These are phyloP conservation scores for Hypoxylon sp. DNA, from an alignment of 2,329 filamentous ascomycete genomes.

Conservation along the genomic window DNA sequence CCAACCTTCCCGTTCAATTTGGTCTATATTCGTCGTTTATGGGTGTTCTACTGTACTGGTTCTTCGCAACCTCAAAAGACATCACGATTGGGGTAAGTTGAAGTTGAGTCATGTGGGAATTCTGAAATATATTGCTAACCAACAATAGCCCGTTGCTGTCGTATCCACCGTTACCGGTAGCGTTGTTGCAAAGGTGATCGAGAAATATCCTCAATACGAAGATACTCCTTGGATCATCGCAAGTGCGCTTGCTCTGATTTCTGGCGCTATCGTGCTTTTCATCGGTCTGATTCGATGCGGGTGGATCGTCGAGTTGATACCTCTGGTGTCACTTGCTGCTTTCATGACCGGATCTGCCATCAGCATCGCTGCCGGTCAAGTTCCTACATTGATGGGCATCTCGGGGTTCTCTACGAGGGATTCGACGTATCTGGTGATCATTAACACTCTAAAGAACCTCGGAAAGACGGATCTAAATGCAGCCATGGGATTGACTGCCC, in stretches of 20 bases:
- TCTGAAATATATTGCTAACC: conserved; percentile 16
- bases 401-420: conserved; percentile 78
- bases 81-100: conserved; percentile 89
- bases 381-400: conserved; percentile 85
- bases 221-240: conserved; percentile 74
- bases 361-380: conserved; percentile 86
- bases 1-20: conserved; percentile 82
- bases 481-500: conserved; percentile 85
- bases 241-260: conserved; percentile 80
- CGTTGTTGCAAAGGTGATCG: conserved; percentile 74
- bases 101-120: background rate
- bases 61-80: conserved; percentile 98
- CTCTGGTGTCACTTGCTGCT: conserved; percentile 87
- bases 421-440: conserved; percentile 83
- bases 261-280: conserved; percentile 79
- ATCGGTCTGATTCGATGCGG: conserved; percentile 84
- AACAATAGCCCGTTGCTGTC: conserved; percentile 83
- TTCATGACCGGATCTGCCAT: conserved; percentile 98
- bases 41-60: conserved; percentile 95
- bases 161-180: conserved; percentile 92
- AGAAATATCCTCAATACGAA: conserved; percentile 64
- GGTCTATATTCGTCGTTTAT: conserved; percentile 97
- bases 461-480: conserved; percentile 78
- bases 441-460: conserved; percentile 82
- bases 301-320: conserved; percentile 94